phyloP scores from a whole-genome alignment of 768 basidiomycete genomes.

The Leccinum longicurvipes region DNA sequence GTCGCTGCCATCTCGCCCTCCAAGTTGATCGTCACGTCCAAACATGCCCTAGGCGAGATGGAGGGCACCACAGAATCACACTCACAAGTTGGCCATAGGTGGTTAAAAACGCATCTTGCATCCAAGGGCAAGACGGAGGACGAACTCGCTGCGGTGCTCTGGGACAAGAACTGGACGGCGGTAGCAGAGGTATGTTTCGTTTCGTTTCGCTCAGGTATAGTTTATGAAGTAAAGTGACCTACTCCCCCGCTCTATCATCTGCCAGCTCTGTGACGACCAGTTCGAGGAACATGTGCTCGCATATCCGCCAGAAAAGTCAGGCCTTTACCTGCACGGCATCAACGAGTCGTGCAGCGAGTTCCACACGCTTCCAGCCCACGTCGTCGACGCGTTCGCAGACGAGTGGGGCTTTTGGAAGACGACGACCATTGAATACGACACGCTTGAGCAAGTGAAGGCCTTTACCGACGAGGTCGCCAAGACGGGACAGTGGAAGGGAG shows the following conservation, averaged over 20 bases:
- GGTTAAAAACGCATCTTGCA: slow-evolving; percentile 66
- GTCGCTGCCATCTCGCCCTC: slow-evolving; percentile 76
- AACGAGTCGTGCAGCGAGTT: slow-evolving; percentile 70
- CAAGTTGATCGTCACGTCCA: slow-evolving; percentile 83
- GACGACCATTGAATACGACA: slow-evolving; percentile 45
- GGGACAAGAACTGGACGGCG: slow-evolving; percentile 84
- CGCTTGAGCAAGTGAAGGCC: slow-evolving; percentile 60
- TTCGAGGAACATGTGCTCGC: slow-evolving; percentile 96
- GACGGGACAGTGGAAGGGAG: slow-evolving; percentile 76
- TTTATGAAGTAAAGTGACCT: not conserved
- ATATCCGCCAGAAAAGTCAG: slow-evolving; percentile 78
- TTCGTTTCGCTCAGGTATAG: not conserved
- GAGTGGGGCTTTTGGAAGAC: slow-evolving; percentile 94
- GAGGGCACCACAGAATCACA: slow-evolving; percentile 52
- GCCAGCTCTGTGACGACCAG: slow-evolving; percentile 90
- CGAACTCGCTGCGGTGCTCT: slow-evolving; percentile 71
- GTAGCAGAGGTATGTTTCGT: slow-evolving; percentile 72
- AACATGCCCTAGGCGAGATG: slow-evolving; percentile 78
- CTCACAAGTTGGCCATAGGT: slow-evolving; percentile 77
- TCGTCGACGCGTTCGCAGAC: slow-evolving; percentile 75
- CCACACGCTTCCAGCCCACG: slow-evolving; percentile 60
- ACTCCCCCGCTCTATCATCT: not conserved
- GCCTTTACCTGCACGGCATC: slow-evolving; percentile 90
- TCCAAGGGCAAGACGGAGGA: slow-evolving; percentile 62
- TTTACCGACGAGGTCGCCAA: slow-evolving; percentile 70